Conservation (phyloP, 192 early-diverging fungal genomes). For the Umbelopsis vinacea region DNA sequence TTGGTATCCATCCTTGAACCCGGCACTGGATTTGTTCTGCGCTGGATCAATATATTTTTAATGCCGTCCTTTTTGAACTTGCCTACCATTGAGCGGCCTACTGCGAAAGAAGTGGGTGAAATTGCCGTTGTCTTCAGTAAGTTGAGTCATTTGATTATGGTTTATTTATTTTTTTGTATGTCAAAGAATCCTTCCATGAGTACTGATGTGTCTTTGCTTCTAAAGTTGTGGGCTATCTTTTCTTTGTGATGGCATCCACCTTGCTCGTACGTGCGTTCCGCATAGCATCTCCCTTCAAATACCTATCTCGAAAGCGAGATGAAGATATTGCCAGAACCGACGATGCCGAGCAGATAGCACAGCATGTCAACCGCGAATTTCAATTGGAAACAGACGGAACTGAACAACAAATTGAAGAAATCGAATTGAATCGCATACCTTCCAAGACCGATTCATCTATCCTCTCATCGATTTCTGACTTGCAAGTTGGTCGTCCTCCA, state of each 20-base stretch:
- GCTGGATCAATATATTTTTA: conserved; percentile 24
- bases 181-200: background rate
- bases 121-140: conserved; percentile 22
- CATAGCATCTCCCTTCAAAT: conserved; percentile 18
- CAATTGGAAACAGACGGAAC: background rate
- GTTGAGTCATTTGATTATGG: background rate
- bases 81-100: conserved; percentile 10
- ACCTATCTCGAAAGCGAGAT: conserved; percentile 6
- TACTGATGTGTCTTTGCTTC: background rate
- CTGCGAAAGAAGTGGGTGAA: conserved; percentile 21
- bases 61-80: conserved; percentile 17
- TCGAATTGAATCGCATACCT: background rate
- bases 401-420: background rate
- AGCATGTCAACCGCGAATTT: conserved; percentile 7
- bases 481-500: background rate
- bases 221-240: conserved; percentile 4
- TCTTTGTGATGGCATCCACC: background rate
- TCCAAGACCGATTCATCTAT: background rate
- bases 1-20: conserved; percentile 11
- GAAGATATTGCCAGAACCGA: background rate
- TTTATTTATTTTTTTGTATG: background rate
- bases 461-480: too few species aligned
- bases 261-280: conserved; percentile 13
- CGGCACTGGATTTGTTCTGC: conserved; percentile 15
- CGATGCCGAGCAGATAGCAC: conserved; percentile 1